Percentiles rank a stretch among this genome's conserved stretches.
These are phyloP conservation scores for Prunus persica DNA, from an alignment of 306 rosid genomes.

Conservation along the genomic window DNA sequence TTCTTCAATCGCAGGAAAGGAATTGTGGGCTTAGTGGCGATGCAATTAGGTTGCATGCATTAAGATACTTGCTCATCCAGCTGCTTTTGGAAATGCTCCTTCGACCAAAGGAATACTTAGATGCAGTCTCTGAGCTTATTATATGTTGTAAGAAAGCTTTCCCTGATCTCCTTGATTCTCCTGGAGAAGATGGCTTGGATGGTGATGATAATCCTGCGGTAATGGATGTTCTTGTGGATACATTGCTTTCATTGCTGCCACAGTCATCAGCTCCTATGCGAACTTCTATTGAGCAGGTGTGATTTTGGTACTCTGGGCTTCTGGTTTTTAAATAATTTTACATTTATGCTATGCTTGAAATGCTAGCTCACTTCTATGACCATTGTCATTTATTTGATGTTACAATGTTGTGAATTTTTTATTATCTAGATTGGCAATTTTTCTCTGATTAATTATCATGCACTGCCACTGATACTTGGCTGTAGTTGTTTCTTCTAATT, in stretches of 20 bases:
- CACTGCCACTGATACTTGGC: not conserved
- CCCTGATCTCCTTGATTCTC: slow-evolving; percentile 58
- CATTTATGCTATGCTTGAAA: not conserved
- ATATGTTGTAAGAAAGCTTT: slow-evolving; percentile 79
- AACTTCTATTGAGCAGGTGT: slow-evolving; percentile 91
- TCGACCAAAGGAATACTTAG: slow-evolving; percentile 70
- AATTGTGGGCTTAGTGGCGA: slow-evolving; percentile 41
- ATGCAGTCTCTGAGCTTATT: slow-evolving; percentile 82
- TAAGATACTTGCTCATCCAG: slow-evolving; percentile 86
- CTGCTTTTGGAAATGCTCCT: slow-evolving; percentile 85
- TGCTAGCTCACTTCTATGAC: not conserved
- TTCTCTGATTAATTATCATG: not conserved
- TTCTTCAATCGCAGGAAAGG: slow-evolving; percentile 61
- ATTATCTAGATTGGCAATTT: not conserved
- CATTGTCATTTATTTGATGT: not conserved
- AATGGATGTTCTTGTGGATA: slow-evolving; percentile 93
- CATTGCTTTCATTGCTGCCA: slow-evolving; percentile 88
- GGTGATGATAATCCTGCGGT: slow-evolving; percentile 60
- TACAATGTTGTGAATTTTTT: not conserved
- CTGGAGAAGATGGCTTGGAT: slow-evolving; percentile 62
- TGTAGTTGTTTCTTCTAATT: not conserved
- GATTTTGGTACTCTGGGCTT: slow-evolving; percentile 14
- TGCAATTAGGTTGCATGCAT: slow-evolving; percentile 64
- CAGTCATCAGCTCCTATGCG: slow-evolving; percentile 86
- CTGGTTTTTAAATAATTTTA: slow-evolving; percentile 2